Conservation (phyloP, 345 rosid species). For the Anastatica hierochuntica region DNA sequence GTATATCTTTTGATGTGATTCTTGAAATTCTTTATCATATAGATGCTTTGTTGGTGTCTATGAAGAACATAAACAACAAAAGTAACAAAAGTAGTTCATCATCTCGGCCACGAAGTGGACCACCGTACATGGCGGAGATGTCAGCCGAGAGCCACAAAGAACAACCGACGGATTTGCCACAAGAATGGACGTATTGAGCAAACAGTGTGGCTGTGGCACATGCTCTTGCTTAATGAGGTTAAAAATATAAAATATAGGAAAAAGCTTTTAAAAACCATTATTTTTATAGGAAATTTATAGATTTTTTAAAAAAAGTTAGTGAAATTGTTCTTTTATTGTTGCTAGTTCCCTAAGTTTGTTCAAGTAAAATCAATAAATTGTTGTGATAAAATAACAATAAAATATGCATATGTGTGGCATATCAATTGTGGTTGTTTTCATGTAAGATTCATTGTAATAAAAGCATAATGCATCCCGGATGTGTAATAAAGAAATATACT, state of each 20-base stretch:
- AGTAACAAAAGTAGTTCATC: conserved; percentile 21
- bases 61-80: conserved; percentile 22
- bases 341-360: conserved; percentile 6
- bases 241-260: not conserved
- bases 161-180: conserved; percentile 39
- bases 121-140: conserved; percentile 23
- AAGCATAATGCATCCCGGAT: not conserved
- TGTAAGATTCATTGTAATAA: conserved; percentile 26
- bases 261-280: not conserved
- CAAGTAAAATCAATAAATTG: conserved; percentile 14
- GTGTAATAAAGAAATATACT: conserved; percentile 9
- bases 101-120: conserved; percentile 28
- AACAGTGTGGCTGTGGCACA: conserved; percentile 5
- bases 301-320: not conserved
- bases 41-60: conserved; percentile 29
- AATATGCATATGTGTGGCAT: conserved; percentile 13
- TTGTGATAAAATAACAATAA: conserved; percentile 19
- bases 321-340: conserved; percentile 19
- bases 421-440: conserved; percentile 9
- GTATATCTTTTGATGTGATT: too few species aligned
- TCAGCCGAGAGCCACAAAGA: conserved; percentile 39
- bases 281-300: conserved; percentile 14
- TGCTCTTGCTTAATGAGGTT: conserved; percentile 14
- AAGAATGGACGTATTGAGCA: conserved; percentile 68
- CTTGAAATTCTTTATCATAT: conserved; percentile 4